phyloP scores from a whole-genome alignment of 2,329 filamentous ascomycete species.

The Fusarium newnesense region DNA sequence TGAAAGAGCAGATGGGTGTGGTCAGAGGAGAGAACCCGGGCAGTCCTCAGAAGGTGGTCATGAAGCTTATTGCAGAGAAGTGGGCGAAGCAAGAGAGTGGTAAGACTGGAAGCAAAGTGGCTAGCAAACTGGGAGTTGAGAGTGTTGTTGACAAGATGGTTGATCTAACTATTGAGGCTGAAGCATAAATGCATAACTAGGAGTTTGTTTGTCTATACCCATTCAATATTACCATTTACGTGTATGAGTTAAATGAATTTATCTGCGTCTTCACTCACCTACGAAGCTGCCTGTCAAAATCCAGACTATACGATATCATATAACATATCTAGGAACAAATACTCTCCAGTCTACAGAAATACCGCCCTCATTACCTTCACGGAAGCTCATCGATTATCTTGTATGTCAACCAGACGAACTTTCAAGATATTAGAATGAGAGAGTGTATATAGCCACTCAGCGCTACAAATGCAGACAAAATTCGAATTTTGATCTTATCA shows the following conservation, averaged over 20 bases:
- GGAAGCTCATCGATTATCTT: neutral
- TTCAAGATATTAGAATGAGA: neutral
- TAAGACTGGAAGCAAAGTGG: conserved; percentile 12
- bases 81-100: conserved; percentile 65
- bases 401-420: neutral
- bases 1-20: conserved; percentile 74
- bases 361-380: neutral
- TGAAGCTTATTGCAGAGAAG: conserved; percentile 72
- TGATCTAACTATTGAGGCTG: conserved; percentile 42
- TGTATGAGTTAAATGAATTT: neutral
- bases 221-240: neutral
- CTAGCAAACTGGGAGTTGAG: conserved; percentile 32
- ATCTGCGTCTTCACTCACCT: neutral
- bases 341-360: neutral
- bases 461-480: neutral
- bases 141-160: conserved; percentile 39
- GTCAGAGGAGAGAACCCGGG: conserved; percentile 67
- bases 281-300: neutral
- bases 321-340: neutral
- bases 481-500: neutral
- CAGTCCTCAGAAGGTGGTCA: conserved; percentile 73
- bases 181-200: conserved; percentile 22
- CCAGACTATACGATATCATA: neutral
- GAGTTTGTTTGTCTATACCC: conserved; percentile 13
- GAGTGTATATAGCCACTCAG: neutral